Conservation (phyloP, 805 yeast species). For the Pichia ethanolica region DNA sequence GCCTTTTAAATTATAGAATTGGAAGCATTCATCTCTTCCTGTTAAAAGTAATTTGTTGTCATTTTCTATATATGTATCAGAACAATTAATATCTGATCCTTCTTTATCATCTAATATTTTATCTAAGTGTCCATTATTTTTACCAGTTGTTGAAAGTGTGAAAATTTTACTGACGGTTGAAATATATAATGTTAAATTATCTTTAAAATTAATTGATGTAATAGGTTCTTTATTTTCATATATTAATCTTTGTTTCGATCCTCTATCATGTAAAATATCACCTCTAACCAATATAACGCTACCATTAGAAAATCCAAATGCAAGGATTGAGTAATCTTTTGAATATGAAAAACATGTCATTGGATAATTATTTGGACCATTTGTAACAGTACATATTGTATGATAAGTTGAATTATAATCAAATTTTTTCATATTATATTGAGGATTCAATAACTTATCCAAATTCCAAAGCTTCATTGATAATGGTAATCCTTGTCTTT, state of each 20-base stretch:
- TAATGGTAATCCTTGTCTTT: constrained; percentile 63
- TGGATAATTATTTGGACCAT: constrained; percentile 74
- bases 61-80: constrained; percentile 27
- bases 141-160: constrained; percentile 69
- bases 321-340: constrained; percentile 52
- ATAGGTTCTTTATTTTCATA: constrained; percentile 73
- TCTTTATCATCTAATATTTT: constrained; percentile 36
- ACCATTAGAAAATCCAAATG: constrained; percentile 81
- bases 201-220: constrained; percentile 62
- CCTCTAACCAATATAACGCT: constrained; percentile 77
- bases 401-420: constrained; percentile 39
- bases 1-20: constrained; percentile 51
- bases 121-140: constrained; percentile 60
- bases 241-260: constrained; percentile 77
- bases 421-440: constrained; percentile 16
- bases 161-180: constrained; percentile 68
- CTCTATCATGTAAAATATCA: constrained; percentile 80
- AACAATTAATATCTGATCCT: constrained; percentile 47
- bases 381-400: constrained; percentile 54
- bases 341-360: constrained; percentile 56
- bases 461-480: constrained; percentile 69
- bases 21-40: constrained; percentile 55
- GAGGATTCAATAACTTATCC: constrained; percentile 34
- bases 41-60: constrained; percentile 40
- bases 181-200: constrained; percentile 52